Evolutionary conservation across 2,329 filamentous ascomycete species (phyloP).

Genomic region (Huntiella omanensis): DNA sequence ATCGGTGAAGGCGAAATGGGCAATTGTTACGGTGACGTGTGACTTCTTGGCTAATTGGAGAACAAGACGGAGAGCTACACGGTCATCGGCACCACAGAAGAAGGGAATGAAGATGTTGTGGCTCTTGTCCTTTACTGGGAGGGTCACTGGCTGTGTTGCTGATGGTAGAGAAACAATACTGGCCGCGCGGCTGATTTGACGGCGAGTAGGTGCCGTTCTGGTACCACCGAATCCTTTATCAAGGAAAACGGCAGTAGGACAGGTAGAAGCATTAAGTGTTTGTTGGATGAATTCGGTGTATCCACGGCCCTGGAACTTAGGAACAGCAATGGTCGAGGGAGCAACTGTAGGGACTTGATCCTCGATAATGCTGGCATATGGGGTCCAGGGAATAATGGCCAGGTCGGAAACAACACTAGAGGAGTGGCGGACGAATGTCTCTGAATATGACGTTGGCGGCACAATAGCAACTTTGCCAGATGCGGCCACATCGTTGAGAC

Average conservation of each 20-base stretch:
- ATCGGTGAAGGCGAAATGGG: constrained; percentile 22
- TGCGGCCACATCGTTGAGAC: constrained; percentile 64
- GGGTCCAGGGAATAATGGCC: constrained; percentile 77
- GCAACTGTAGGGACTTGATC: constrained; percentile 21
- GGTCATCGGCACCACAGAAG: constrained; percentile 68
- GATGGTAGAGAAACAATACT: constrained; percentile 38
- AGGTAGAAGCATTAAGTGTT: constrained; percentile 42
- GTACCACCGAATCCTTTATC: constrained; percentile 30
- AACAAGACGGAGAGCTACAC: constrained; percentile 58
- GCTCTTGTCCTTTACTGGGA: constrained; percentile 44
- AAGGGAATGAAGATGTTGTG: constrained; percentile 81
- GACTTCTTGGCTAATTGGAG: constrained; percentile 68
- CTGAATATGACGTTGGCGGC: constrained; percentile 59
- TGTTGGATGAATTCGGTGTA: constrained; percentile 60
- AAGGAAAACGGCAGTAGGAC: constrained; percentile 61
- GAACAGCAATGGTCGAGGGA: background rate
- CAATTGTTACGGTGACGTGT: constrained; percentile 59
- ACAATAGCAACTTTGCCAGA: constrained; percentile 67
- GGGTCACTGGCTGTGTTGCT: constrained; percentile 33
- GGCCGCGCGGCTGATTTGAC: constrained; percentile 23
- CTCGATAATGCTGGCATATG: constrained; percentile 58
- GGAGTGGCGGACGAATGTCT: constrained; percentile 53
- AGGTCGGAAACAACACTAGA: constrained; percentile 53
- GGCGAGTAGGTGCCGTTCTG: background rate
- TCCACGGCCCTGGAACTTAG: constrained; percentile 14